Evolutionary conservation across 768 basidiomycete species (phyloP).

Genomic region (Mycena amicta): DNA sequence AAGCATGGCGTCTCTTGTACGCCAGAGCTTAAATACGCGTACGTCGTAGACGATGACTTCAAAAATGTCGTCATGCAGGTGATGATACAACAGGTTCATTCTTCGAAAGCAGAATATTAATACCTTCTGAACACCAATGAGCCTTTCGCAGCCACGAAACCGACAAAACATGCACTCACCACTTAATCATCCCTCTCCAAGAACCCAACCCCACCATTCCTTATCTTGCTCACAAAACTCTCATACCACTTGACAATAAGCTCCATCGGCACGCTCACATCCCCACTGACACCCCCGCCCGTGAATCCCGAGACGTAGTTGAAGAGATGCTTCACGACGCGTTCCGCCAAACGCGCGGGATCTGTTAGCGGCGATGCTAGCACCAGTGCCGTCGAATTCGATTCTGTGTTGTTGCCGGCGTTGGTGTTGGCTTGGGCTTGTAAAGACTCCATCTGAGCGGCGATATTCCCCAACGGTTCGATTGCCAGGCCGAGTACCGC

Average conservation of each 20-base stretch:
- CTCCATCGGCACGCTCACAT: slow-evolving; percentile 62
- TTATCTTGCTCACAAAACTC: slow-evolving; percentile 59
- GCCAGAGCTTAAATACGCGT: neutral
- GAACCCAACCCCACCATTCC: slow-evolving; percentile 60
- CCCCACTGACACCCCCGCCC: slow-evolving; percentile 46
- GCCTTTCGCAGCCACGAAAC: too few species aligned
- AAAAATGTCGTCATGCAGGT: slow-evolving; percentile 24
- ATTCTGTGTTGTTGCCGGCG: too few species aligned
- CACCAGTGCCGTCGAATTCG: neutral
- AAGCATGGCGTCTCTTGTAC: neutral
- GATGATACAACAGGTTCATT: too few species aligned
- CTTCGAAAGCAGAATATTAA: too few species aligned
- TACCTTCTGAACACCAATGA: too few species aligned
- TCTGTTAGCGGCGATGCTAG: slow-evolving; percentile 36
- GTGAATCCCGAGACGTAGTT: slow-evolving; percentile 75
- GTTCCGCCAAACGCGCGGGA: slow-evolving; percentile 62
- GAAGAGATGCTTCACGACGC: slow-evolving; percentile 72
- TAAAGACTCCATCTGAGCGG: slow-evolving; percentile 55
- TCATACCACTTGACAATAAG: slow-evolving; percentile 75
- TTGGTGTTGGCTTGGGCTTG: slow-evolving; percentile 38
- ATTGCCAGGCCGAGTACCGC: slow-evolving; percentile 80
- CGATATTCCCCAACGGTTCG: slow-evolving; percentile 70
- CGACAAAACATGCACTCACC: neutral
- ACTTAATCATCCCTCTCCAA: slow-evolving; percentile 49
- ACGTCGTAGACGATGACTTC: neutral